Evolutionary conservation across 768 basidiomycete species (phyloP).

Genomic region (Hericium coralloides): DNA sequence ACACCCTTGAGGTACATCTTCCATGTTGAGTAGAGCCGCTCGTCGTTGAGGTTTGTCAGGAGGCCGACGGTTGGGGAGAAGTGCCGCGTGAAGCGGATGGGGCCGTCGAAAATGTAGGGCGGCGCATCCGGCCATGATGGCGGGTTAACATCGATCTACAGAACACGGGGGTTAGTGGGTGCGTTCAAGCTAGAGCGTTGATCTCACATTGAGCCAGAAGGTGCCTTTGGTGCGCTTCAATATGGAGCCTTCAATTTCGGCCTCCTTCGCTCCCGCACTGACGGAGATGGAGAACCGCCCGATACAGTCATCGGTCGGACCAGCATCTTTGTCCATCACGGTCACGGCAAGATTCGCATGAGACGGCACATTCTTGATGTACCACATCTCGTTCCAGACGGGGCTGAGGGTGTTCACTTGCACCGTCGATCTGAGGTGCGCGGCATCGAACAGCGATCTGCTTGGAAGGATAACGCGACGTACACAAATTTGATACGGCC

Average conservation of each 20-base stretch:
- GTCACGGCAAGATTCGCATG: slow-evolving; percentile 51
- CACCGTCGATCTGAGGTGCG: slow-evolving; percentile 49
- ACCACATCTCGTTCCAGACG: slow-evolving; percentile 73
- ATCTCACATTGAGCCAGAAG: slow-evolving; percentile 59
- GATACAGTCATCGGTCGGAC: slow-evolving; percentile 50
- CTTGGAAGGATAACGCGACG: slow-evolving; percentile 17
- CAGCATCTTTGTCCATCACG: slow-evolving; percentile 64
- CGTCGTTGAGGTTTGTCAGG: slow-evolving; percentile 51
- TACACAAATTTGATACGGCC: slow-evolving; percentile 55
- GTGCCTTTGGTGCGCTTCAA: slow-evolving; percentile 44
- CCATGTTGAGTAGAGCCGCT: slow-evolving; percentile 71
- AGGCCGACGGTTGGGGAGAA: slow-evolving; percentile 61
- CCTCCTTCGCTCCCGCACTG: slow-evolving; percentile 51
- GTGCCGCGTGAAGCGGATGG: slow-evolving; percentile 63
- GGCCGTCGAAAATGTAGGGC: slow-evolving; percentile 66
- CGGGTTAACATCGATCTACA: slow-evolving; percentile 48
- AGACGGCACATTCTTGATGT: slow-evolving; percentile 60
- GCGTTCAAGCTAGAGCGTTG: background rate
- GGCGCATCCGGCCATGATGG: slow-evolving; percentile 30
- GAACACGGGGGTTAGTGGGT: background rate
- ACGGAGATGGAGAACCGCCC: slow-evolving; percentile 53
- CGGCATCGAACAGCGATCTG: background rate
- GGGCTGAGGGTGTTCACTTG: slow-evolving; percentile 46
- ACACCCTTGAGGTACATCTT: slow-evolving; percentile 59
- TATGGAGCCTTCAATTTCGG: slow-evolving; percentile 46